Percentiles rank a stretch among this genome's conserved stretches.
These are phyloP conservation scores for Leccinum longicurvipes DNA, from an alignment of 768 basidiomycete species.

Conservation along the genomic window DNA sequence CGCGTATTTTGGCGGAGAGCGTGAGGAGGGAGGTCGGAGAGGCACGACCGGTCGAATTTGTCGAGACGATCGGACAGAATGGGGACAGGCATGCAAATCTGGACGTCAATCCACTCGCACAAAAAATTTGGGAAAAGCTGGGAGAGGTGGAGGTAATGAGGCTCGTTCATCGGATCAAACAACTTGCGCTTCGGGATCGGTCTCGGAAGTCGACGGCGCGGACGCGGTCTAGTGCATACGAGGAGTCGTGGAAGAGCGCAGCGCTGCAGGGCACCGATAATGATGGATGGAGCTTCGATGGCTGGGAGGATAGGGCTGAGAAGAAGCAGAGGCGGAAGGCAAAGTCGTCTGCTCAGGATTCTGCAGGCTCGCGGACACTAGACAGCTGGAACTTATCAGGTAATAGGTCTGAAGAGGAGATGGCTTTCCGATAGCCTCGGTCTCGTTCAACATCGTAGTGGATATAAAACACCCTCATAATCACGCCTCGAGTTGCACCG, in stretches of 20 bases:
- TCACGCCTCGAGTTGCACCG: neutral
- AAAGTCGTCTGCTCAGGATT: neutral
- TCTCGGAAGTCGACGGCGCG: slow-evolving; percentile 10
- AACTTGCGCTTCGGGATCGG: slow-evolving; percentile 29
- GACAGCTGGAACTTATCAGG: slow-evolving; percentile 3
- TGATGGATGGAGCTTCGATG: slow-evolving; percentile 49
- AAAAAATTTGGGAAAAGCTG: slow-evolving; percentile 40
- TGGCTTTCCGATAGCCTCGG: neutral
- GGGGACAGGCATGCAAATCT: neutral
- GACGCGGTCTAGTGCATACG: slow-evolving; percentile 10
- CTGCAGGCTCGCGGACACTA: neutral
- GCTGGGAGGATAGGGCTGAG: slow-evolving; percentile 34
- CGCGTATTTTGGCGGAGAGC: slow-evolving; percentile 57
- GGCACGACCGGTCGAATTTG: slow-evolving; percentile 43
- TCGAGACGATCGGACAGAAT: slow-evolving; percentile 12
- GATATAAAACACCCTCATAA: neutral
- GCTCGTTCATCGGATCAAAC: slow-evolving; percentile 52
- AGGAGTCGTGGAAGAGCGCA: slow-evolving; percentile 44
- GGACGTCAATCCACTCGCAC: slow-evolving; percentile 34
- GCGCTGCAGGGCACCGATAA: slow-evolving; percentile 27
- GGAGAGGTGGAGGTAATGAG: slow-evolving; percentile 52
- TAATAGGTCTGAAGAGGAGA: neutral
- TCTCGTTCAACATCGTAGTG: neutral
- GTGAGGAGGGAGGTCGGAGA: slow-evolving; percentile 63
- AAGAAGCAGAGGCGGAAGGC: neutral